Evolutionary conservation across 352 stramenopile genomes (phyloP).

Genomic region (Pythium brachiatum): DNA sequence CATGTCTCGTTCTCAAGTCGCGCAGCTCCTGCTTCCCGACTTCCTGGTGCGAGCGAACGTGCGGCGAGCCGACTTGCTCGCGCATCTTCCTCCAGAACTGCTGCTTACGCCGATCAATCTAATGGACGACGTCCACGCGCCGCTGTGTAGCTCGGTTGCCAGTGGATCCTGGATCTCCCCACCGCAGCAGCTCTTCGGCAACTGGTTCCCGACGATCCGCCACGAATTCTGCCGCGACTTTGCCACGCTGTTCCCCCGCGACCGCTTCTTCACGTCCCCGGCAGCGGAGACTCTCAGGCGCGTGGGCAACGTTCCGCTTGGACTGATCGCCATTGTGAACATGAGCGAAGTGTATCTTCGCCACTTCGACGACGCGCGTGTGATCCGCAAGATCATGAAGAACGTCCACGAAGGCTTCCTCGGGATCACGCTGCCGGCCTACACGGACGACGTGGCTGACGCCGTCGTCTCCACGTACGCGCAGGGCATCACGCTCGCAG

Average conservation of each 20-base stretch:
- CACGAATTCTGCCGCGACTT: conserved; percentile 46
- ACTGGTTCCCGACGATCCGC: conserved; percentile 35
- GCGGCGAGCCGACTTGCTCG: conserved; percentile 25
- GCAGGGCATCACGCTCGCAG: background rate
- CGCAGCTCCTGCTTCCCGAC: conserved; percentile 21
- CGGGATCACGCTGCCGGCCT: conserved; percentile 18
- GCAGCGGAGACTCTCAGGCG: background rate
- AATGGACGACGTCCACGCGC: conserved; percentile 38
- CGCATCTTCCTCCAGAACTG: conserved; percentile 21
- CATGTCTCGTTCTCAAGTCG: conserved; percentile 17
- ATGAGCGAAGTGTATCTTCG: conserved; percentile 32
- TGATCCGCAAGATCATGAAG: conserved; percentile 42
- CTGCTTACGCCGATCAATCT: conserved; percentile 24
- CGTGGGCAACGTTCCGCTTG: background rate
- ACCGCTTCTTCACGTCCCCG: conserved; percentile 31
- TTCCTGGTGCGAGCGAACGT: conserved; percentile 39
- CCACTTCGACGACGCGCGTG: conserved; percentile 31
- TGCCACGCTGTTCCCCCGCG: conserved; percentile 26
- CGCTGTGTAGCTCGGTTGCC: conserved; percentile 31
- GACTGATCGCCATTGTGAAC: conserved; percentile 19
- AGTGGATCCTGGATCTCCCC: conserved; percentile 6
- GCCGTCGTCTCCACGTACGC: conserved; percentile 30
- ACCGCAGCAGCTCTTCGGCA: conserved; percentile 36
- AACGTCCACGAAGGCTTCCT: conserved; percentile 36
- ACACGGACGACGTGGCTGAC: conserved; percentile 26